Conservation (phyloP, 805 yeast species). For the Metschnikowia amazonensis region DNA sequence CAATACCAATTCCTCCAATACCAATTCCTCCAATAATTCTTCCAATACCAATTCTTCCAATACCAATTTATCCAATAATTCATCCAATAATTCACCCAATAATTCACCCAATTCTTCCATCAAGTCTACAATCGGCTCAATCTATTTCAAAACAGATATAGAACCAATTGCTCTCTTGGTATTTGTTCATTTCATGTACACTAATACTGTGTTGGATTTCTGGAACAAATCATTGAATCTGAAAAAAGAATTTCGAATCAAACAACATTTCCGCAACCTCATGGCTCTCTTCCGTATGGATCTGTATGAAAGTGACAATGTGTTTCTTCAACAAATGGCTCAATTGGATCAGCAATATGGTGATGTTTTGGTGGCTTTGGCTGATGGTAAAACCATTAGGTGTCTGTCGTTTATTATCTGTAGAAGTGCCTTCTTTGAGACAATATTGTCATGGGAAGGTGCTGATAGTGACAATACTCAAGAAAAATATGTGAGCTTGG, state of each 20-base stretch:
- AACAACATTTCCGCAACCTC: constrained; percentile 26
- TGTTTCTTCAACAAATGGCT: constrained; percentile 9
- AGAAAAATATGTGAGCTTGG: constrained; percentile 37
- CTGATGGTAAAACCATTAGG: constrained; percentile 44
- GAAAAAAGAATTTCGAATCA: constrained; percentile 25
- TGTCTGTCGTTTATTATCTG: constrained; percentile 52
- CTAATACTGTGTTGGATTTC: constrained; percentile 41
- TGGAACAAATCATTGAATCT: constrained; percentile 41
- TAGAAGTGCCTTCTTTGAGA: constrained; percentile 62
- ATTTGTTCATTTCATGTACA: constrained; percentile 46
- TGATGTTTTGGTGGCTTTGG: constrained; percentile 46
- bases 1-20: too few species aligned
- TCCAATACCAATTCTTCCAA: too few species aligned
- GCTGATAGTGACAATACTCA: constrained; percentile 7
- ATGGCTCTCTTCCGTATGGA: constrained; percentile 18
- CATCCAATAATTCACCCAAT: too few species aligned
- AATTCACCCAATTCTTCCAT: too few species aligned
- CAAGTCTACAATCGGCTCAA: too few species aligned
- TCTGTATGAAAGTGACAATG: constrained; percentile 10
- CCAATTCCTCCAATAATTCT: too few species aligned
- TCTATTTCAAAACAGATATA: constrained; percentile 22
- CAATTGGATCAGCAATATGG: constrained; percentile 16
- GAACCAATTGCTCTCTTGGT: constrained; percentile 39
- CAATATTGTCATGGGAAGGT: constrained; percentile 55
- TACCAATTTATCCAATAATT: too few species aligned